Conservation (phyloP, 805 yeast genomes). For the Nakazawaea wyomingensis region DNA sequence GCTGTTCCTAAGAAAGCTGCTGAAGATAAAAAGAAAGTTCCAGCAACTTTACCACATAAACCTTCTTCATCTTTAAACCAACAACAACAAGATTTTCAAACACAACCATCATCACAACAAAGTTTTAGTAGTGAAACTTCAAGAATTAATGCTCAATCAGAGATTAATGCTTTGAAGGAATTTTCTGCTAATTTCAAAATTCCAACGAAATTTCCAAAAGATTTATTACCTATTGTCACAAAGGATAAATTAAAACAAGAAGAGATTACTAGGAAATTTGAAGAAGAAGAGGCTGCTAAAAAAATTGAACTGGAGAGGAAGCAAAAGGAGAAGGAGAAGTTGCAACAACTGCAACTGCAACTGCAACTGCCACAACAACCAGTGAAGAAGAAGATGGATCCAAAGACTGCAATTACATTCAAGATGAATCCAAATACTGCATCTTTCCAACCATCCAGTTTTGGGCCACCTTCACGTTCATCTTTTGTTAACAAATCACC, state of each 20-base stretch:
- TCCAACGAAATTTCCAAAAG: slow-evolving; percentile 42
- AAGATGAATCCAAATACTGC: slow-evolving; percentile 69
- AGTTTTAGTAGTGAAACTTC: slow-evolving; percentile 30
- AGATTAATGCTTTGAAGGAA: slow-evolving; percentile 64
- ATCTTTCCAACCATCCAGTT: slow-evolving; percentile 49
- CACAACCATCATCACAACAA: slow-evolving; percentile 1
- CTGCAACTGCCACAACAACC: slow-evolving; percentile 13
- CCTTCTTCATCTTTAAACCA: too few relatives aligned
- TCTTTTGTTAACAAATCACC: slow-evolving; percentile 7
- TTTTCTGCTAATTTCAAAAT: slow-evolving; percentile 81
- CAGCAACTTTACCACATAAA: slow-evolving; percentile 17
- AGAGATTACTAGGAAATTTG: slow-evolving; percentile 39
- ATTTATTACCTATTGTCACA: slow-evolving; percentile 63
- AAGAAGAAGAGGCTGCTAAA: slow-evolving; percentile 14
- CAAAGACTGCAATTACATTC: slow-evolving; percentile 50
- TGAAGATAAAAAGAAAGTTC: slow-evolving; percentile 2
- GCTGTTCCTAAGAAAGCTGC: slow-evolving; percentile 15
- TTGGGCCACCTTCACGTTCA: slow-evolving; percentile 17
- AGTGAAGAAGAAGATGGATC: slow-evolving; percentile 46
- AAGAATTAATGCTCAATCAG: slow-evolving; percentile 50
- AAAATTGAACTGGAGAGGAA: slow-evolving; percentile 16
- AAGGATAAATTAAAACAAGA: slow-evolving; percentile 64
- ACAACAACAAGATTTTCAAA: too few relatives aligned
- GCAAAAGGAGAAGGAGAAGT: slow-evolving; percentile 13
- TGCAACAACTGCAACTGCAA: neutral